Evolutionary conservation across 345 rosid species (phyloP), one percentile per base, ranked within the genome.

Genomic region (Corymbia maculata): DNA sequence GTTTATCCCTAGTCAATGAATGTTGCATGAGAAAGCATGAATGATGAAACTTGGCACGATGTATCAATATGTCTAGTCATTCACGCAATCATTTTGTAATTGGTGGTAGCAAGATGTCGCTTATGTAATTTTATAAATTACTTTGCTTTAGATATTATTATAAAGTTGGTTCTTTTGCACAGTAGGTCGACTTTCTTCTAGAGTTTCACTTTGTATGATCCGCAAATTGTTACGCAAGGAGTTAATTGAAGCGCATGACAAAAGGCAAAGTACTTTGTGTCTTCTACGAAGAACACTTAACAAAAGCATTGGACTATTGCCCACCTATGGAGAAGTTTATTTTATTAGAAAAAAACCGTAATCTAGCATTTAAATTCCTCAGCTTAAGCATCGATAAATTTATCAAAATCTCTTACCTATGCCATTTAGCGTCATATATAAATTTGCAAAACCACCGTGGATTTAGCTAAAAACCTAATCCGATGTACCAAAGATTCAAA

Each of bases 381-480:
- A 11, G 24, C 82, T 75, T 24, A 6, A 36, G 26, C 24, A 21
- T 70, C 13, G 26, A 75, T 17, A 75, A 75, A 22, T 19, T 36
- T 5, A 36, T 36, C 21, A 9, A 47, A 36, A 70, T 70, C 82
- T 70, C 8, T 22, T 26, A 19, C 45, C 9, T 12, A 75, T 75
- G 82, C 82, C 82, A 9, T 21, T 19, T 75, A 36, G 47, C 12
- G 8, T 75, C 13, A 21, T 47, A 9, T 19, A 5, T 21, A 9
- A 1, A 36, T 75, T 75, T 42, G 47, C 4, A 1, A 17, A 36
- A 75, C 26, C 19, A 2, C 3, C 19, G 4, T 36, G 2, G 0
- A 75, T 26, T 36, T 75, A 2, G 26, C 26, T 36, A 75, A 75
- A 32, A 17, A 36, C 36, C 26, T 17, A 75, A 75, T 36, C 19